These are phyloP conservation scores for Amanita polypyramis DNA, from an alignment of 768 basidiomycete genomes.

Conservation along the genomic window DNA sequence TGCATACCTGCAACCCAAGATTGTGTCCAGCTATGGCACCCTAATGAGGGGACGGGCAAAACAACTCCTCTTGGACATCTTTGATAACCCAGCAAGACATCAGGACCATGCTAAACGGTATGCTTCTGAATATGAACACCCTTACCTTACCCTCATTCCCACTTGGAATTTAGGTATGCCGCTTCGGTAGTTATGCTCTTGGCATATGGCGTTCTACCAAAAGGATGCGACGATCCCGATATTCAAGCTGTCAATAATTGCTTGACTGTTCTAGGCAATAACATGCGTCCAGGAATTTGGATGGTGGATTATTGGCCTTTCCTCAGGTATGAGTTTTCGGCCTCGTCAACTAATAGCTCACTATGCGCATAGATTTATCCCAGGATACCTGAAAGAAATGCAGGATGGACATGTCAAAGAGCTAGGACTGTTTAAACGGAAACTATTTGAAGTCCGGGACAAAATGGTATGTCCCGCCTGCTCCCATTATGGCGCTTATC, in stretches of 20 bases:
- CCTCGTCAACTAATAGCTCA: not conserved
- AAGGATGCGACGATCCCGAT: slow-evolving; percentile 34
- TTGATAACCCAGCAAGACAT: slow-evolving; percentile 32
- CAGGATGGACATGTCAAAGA: slow-evolving; percentile 47
- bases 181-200: slow-evolving; percentile 40
- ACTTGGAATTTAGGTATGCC: slow-evolving; percentile 26
- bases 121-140: not conserved
- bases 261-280: slow-evolving; percentile 33
- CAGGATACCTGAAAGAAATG: slow-evolving; percentile 51
- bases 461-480: slow-evolving; percentile 27
- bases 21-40: slow-evolving; percentile 35
- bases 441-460: slow-evolving; percentile 33
- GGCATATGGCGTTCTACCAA: slow-evolving; percentile 34
- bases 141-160: too few species aligned
- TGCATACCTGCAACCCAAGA: slow-evolving; percentile 46
- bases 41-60: slow-evolving; percentile 36
- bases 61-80: slow-evolving; percentile 32
- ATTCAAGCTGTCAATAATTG: slow-evolving; percentile 36
- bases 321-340: slow-evolving; percentile 19
- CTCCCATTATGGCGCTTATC: not conserved
- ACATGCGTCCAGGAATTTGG: slow-evolving; percentile 34
- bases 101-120: slow-evolving; percentile 43
- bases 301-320: slow-evolving; percentile 37
- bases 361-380: slow-evolving; percentile 31
- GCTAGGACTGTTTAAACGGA: slow-evolving; percentile 40